Evolutionary conservation across 768 basidiomycete genomes (phyloP), one percentile per base, ranked within the genome.

Genomic region (Mrakia gelida): DNA sequence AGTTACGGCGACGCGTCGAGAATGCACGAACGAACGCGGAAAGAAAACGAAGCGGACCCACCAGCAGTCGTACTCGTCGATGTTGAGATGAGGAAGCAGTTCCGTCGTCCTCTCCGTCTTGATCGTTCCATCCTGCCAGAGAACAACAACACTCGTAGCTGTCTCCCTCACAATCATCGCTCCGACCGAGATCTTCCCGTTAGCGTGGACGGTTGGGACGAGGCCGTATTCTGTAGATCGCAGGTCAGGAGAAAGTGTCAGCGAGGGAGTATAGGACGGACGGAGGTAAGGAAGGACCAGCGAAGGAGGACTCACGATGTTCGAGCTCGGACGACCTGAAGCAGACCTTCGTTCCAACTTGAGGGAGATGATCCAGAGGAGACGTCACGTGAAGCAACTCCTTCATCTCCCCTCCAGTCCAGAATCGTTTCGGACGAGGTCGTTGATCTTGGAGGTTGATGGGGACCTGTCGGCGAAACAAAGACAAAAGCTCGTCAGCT

Each of bases 81-180:
- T 89, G 79, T 93, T 93, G 73, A 91, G 83, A 82, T 95, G 92
- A 4, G 93, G 94, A 62, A 95, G 89, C 28, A 95, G 85, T 30
- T 90, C 87, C 15, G 87, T 88, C 32, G 92, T 88, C 65, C 86
- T 87, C 84, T 94, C 92, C 71, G 84, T 86, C 28, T 86, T 87
- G 26, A 62, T 62, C 15, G 79, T 73, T 32, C 94, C 94, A 82
- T 93, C 90, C 86, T 97, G 95, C 95, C 95, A 98, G 16, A 95
- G 83, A 45, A 98, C 86, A 38, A 88, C 87, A 34, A 92, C 86
- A 13, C 84, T 86, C n/a, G 93, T 92, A 75, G 87, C 86, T 4
- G 91, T 92, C 85, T 92, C 89, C 62, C 86, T 88, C 28, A 96
- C 91, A 38, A 88, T 86, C 78, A 93, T 84, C 71, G 85, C 81